Evolutionary conservation across 2,329 filamentous ascomycete species (phyloP), one percentile per base, ranked within the genome.

Genomic region (Zymoseptoria tritici): DNA sequence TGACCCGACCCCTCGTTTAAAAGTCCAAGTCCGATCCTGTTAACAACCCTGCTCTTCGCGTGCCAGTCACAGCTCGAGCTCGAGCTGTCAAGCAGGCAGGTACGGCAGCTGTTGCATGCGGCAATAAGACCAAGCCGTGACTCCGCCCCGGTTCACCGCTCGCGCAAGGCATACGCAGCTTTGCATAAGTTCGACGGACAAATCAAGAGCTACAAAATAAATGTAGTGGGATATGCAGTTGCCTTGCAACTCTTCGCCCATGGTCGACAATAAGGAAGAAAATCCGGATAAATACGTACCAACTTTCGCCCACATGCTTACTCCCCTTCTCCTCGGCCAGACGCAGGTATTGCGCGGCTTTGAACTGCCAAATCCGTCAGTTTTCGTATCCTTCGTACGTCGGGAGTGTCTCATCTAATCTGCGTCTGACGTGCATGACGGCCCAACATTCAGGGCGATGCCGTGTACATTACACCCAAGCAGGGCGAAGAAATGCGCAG

Each of bases 261-360:
- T 42, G 9, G 36, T 16, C 36, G 36, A 42, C 36, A 42, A 42
- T 31, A 36, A 42, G 50, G 46, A 52, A 22, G 36, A 29, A 49
- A 57, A 42, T 42, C 5, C 16, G 29, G 11, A 36, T 9, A 54
- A 22, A 56, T 49, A 83, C 89, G 76, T 86, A 97, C 93, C 94
- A 99, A 69, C 90, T 89, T 78, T 97, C 97, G 63, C 94, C 94
- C 65, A 97, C 80, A 58, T 86, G 91, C 80, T 96, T 97, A 76
- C 87, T 89, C 55, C 93, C 93, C 72, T 87, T 89, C 71, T 90
- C 82, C 77, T 97, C 94, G 46, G 94, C 92, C 70, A 93, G 82
- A 70, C 93, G 90, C 75, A 96, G 91, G 78, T 97, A 97, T 76
- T 89, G 90, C 67, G 94, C 92, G 69, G 94, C 80, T 76, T 80